phyloP scores from a whole-genome alignment of 495 filamentous ascomycete genomes.

The Neurospora cerealis region DNA sequence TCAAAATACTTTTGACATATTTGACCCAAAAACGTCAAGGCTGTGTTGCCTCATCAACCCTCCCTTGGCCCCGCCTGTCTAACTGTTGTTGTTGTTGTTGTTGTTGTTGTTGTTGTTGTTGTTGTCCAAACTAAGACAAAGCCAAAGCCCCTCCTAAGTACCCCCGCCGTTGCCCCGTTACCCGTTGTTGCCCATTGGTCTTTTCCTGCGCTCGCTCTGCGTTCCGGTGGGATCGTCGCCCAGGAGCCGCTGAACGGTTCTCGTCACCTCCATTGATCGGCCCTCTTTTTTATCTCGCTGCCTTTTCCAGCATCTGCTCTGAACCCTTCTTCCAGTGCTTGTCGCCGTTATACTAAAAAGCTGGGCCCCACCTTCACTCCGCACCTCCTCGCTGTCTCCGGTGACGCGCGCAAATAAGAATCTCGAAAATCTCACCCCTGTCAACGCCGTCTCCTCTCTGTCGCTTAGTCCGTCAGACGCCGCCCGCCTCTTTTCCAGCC shows the following conservation, averaged over 20 bases:
- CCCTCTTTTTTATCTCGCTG: background rate
- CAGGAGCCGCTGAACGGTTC: background rate
- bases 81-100: background rate
- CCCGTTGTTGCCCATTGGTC: background rate
- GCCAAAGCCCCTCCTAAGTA: background rate
- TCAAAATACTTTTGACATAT: background rate
- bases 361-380: constrained; percentile 7
- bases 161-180: background rate
- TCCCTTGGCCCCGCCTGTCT: background rate
- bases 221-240: background rate
- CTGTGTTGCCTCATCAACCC: background rate
- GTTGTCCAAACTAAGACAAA: background rate
- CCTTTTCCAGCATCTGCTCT: background rate
- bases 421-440: constrained; percentile 9
- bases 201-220: background rate
- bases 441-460: constrained; percentile 8
- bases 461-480: background rate
- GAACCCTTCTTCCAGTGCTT: background rate
- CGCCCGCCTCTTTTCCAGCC: constrained; percentile 1
- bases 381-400: constrained; percentile 2
- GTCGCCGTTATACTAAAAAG: background rate
- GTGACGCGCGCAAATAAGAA: constrained; percentile 16
- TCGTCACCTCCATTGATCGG: background rate
- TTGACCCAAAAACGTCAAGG: background rate
- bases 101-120: too few relatives aligned